Evolutionary conservation across 768 basidiomycete species (phyloP).

Genomic region (Rhodotorula kratochvilovae): DNA sequence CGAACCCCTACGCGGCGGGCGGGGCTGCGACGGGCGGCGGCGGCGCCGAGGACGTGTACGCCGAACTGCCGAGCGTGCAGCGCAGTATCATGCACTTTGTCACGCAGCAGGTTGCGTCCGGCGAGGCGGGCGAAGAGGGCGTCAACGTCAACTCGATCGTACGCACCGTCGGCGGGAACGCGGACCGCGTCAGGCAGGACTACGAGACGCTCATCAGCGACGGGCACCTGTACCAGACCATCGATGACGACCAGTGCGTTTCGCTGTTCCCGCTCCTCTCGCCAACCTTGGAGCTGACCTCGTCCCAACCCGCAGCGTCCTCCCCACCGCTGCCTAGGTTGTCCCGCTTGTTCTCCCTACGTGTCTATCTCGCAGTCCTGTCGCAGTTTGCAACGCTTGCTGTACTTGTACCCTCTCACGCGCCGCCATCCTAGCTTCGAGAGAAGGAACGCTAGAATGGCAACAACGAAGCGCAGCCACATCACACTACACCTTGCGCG

Average conservation of each 20-base stretch:
- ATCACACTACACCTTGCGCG: not conserved
- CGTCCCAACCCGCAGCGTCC: constrained; percentile 3
- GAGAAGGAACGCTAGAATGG: not conserved
- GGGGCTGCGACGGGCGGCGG: constrained; percentile 4
- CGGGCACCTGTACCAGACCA: constrained; percentile 70
- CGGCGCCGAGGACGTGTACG: constrained; percentile 49
- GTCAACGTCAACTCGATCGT: constrained; percentile 70
- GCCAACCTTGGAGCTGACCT: not conserved
- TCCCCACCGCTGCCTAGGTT: constrained; percentile 8
- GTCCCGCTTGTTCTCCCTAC: no score
- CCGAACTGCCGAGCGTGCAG: constrained; percentile 60
- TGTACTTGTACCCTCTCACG: not conserved
- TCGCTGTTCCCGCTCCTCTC: not conserved
- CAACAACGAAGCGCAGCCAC: not conserved
- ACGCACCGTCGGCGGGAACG: constrained; percentile 59
- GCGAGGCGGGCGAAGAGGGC: constrained; percentile 54
- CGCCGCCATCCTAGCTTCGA: no score
- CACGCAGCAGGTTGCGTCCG: not conserved
- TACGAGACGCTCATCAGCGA: constrained; percentile 74
- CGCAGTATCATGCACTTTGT: constrained; percentile 66
- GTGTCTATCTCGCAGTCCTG: not conserved
- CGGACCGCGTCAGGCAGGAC: constrained; percentile 61
- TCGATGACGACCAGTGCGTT: constrained; percentile 37
- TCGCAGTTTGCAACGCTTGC: not conserved
- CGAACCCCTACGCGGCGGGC: constrained; percentile 31